Evolutionary conservation across 177 flowering plant genomes (phyloP), one percentile per base, ranked within the genome.

Genomic region (Telopea speciosissima): DNA sequence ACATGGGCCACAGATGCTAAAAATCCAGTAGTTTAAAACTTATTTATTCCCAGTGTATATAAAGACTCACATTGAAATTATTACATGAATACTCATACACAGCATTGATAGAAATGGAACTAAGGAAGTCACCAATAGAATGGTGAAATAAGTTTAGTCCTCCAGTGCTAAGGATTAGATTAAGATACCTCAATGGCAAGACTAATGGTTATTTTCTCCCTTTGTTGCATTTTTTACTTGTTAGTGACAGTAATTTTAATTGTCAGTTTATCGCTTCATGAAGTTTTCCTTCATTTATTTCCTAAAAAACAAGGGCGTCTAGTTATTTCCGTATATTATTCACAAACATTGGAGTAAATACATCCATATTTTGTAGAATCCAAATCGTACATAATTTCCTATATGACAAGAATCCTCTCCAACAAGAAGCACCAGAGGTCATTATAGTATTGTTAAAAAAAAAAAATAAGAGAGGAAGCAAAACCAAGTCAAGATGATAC

Each of bases 401-500:
- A 36, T 5, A 5, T 8, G 9, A 36, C 61, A 36, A 36, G 40
- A 36, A 36, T 36, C 40, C 40, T 36, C 40, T 36, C 40, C 7
- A 36, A 36, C 40, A 36, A 36, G 40, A 36, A 36, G 9, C 9
- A 36, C 7, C 7, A 36, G 40, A 36, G 40, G 40, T 36, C 40
- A 36, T 36, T 36, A 36, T 36, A 56, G 84, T 69, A 70, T 76
- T 82, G 26, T 42, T n/a, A n/a, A n/a, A n/a, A n/a, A 72, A 25
- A 88, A 74, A 73, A 75, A 26, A 75, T 84, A 73, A 63, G 82
- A 79, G 77, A 83, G 76, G 75, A 95, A 89, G 89, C 83, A 79
- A 74, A 72, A 25, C 63, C n/a, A 67, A 71, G 69, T 66, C 24
- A 73, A 68, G 62, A 59, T n/a, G n/a, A n/a, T n/a, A n/a, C n/a